These are phyloP conservation scores for Thinopyrum elongatum DNA, from an alignment of 176 grass and related monocot genomes.

Conservation along the genomic window DNA sequence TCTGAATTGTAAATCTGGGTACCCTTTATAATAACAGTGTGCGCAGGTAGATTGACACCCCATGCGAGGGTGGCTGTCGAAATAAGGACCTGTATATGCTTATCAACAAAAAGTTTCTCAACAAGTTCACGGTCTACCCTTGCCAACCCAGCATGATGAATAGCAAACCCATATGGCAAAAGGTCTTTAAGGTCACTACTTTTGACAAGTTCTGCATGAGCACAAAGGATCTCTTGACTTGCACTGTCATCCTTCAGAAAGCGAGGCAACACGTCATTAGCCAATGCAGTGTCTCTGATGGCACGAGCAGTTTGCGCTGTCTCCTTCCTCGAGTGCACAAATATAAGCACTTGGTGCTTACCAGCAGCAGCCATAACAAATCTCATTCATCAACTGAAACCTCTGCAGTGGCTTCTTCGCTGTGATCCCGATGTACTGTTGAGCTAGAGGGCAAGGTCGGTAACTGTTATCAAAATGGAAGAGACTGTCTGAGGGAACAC, in stretches of 20 bases:
- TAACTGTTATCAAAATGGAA: constrained; percentile 98
- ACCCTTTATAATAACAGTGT: constrained; percentile 97
- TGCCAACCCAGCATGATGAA: constrained; percentile 96
- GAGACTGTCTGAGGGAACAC: constrained; percentile 48
- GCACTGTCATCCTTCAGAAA: constrained; percentile 84
- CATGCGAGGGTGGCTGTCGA: constrained; percentile 95
- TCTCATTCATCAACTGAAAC: constrained; percentile 95
- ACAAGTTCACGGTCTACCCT: constrained; percentile 80
- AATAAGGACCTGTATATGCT: constrained; percentile 89
- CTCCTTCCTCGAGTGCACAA: constrained; percentile 96
- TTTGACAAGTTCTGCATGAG: constrained; percentile 87
- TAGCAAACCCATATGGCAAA: constrained; percentile 91
- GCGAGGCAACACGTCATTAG: constrained; percentile 66
- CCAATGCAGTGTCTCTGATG: constrained; percentile 80
- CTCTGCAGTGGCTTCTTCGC: constrained; percentile 87
- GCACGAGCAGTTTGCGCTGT: constrained; percentile 89
- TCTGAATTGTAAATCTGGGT: constrained; percentile 96
- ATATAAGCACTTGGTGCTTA: constrained; percentile 96
- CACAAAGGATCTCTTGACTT: constrained; percentile 85
- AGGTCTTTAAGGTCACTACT: constrained; percentile 88
- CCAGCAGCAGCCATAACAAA: constrained; percentile 86
- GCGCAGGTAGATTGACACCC: constrained; percentile 94
- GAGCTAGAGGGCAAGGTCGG: constrained; percentile 87
- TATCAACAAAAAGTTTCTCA: constrained; percentile 82
- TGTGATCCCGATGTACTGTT: constrained; percentile 94